Evolutionary conservation across 225 moss, liverwort and hornwort species (phyloP).

Genomic region (Antitrichia curtipendula): DNA sequence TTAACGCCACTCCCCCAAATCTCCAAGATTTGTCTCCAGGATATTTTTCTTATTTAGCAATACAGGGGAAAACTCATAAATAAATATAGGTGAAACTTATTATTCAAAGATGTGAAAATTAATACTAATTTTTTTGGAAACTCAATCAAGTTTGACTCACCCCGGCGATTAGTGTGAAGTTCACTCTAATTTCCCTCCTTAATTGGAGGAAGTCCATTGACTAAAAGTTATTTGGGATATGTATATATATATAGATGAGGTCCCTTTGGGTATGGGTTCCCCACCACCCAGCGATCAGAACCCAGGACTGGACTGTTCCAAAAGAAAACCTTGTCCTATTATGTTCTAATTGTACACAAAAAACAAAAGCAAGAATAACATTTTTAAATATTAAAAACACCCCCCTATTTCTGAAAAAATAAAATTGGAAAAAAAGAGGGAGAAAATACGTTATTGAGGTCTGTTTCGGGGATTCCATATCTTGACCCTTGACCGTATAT

Average conservation of each 20-base stretch:
- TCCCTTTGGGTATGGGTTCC: no score
- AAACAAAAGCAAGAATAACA: not conserved
- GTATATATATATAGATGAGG: no score
- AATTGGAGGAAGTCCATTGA: not conserved
- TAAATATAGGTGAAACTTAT: not conserved
- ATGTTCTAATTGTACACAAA: not conserved
- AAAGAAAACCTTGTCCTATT: not conserved
- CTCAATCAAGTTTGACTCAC: not conserved
- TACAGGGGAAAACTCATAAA: not conserved
- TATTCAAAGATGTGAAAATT: not conserved
- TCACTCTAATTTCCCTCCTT: not conserved
- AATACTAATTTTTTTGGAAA: not conserved
- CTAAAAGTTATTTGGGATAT: no score
- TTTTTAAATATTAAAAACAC: no score
- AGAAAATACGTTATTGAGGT: not conserved
- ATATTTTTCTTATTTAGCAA: not conserved
- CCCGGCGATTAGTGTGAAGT: not conserved
- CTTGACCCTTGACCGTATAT: not conserved
- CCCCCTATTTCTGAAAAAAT: not conserved
- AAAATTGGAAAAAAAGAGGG: not conserved
- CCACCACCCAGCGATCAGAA: not conserved
- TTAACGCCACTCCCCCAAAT: not conserved
- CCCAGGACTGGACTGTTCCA: not conserved
- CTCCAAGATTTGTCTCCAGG: not conserved
- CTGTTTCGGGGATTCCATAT: not conserved